Evolutionary conservation across 2,329 filamentous ascomycete genomes (phyloP), one percentile per base, ranked within the genome.

Genomic region (Emmonsiellopsis sp.): DNA sequence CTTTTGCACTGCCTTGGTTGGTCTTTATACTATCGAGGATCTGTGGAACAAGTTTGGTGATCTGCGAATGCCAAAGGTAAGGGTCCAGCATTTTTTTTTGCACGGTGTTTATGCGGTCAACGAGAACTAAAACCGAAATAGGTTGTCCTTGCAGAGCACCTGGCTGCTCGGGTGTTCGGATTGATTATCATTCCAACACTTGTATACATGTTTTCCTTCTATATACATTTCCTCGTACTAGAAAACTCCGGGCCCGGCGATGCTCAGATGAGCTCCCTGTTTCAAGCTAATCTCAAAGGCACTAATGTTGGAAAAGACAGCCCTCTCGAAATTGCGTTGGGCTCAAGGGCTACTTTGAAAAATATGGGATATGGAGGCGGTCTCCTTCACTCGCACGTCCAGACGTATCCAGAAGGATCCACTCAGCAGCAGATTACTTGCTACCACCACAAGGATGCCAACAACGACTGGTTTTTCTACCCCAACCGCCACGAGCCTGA

Each of bases 401-500:
- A 97, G 73, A 96, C 90, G 7, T 97, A 89, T 69, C 92, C 92
- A 0, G 91, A 96, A 67, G 93, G 92, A 34, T 97, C 93, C 38
- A 76, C 76, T 51, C 93, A 98, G 73, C 94, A 98, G 72, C 93
- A 98, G 70, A 85, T 98, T 57, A 98, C 93, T 58, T 98, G 94
- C 78, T 98, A 98, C 74, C 93, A 98, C 74, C 93, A 98, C 79
- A 98, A 98, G 71, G 93, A 98, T 77, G 81, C 92, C 70, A 98
- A 98, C 81, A 98, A 98, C 70, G 93, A 98, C 70, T 98, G 93
- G 93, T 95, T 94, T 75, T 91, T 98, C 73, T 96, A 96, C 70
- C 93, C 93, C 30, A 95, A 92, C 75, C 88, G 94, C 58, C 73
- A 78, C 52, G 82, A 95, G 55, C 73, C 79, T 26, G 85, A 87